A percentile compares a stretch with the other conserved stretches of the same genome.
Evolutionary conservation across 192 early-diverging fungal genomes (phyloP).

Genomic region (Phycomyces nitens): DNA sequence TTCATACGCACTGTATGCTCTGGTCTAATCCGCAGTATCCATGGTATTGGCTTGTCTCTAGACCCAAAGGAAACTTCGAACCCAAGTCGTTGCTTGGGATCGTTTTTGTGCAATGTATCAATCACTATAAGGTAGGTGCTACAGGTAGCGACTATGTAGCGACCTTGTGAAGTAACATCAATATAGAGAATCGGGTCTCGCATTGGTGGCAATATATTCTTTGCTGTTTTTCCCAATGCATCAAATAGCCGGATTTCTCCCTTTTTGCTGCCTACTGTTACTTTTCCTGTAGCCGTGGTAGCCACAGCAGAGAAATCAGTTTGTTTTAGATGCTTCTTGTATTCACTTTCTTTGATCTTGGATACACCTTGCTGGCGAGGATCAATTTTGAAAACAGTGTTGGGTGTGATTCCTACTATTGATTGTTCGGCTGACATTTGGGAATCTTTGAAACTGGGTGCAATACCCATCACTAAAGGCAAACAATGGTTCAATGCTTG

Average conservation of each 20-base stretch:
- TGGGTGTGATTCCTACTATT: conserved; percentile 77
- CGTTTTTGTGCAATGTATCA: conserved; percentile 60
- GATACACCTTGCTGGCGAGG: conserved; percentile 65
- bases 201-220: conserved; percentile 78
- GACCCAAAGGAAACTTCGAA: conserved; percentile 70
- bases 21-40: conserved; percentile 77
- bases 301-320: conserved; percentile 68
- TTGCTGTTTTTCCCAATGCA: conserved; percentile 75
- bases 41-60: conserved; percentile 58
- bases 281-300: conserved; percentile 75
- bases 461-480: conserved; percentile 46
- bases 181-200: conserved; percentile 88
- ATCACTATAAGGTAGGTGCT: conserved; percentile 80
- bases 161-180: conserved; percentile 84
- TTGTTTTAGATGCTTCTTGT: conserved; percentile 68
- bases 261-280: conserved; percentile 79
- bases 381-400: conserved; percentile 85
- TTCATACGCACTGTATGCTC: conserved; percentile 86
- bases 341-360: conserved; percentile 67
- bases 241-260: conserved; percentile 89
- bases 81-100: conserved; percentile 50
- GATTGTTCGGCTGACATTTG: conserved; percentile 72
- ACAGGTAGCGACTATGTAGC: conserved; percentile 87
- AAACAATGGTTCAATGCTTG: background rate
- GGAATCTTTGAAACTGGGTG: conserved; percentile 74